Conservation (phyloP, 1,284 basidiomycete genomes). For the Volvariella surrecta region DNA sequence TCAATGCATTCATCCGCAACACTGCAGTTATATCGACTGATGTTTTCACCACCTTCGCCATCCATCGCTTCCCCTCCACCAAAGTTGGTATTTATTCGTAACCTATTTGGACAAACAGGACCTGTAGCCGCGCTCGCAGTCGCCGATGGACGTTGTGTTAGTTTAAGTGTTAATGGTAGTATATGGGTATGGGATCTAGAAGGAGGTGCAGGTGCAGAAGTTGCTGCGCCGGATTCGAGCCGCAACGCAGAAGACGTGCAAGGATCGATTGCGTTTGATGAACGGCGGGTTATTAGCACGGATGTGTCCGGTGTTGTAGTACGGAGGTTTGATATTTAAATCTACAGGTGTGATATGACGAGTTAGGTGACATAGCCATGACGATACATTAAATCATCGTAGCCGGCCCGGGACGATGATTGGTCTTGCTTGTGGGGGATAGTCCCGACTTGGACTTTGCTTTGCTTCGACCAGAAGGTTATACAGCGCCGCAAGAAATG, state of each 20-base stretch:
- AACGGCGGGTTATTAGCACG: constrained; percentile 57
- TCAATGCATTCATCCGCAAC: constrained; percentile 39
- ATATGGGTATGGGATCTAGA: constrained; percentile 83
- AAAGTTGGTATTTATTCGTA: constrained; percentile 64
- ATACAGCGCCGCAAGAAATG: constrained; percentile 20
- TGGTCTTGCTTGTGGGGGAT: neutral
- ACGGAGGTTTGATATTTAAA: constrained; percentile 61
- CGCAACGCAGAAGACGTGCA: constrained; percentile 16
- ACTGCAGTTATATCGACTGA: constrained; percentile 66
- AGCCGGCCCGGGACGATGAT: neutral
- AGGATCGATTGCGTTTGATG: constrained; percentile 62
- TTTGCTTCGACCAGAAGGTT: neutral
- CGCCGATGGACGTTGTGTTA: constrained; percentile 74
- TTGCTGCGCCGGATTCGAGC: constrained; percentile 25
- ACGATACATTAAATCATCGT: too few relatives aligned
- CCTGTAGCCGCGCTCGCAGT: constrained; percentile 60
- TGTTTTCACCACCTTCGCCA: constrained; percentile 43
- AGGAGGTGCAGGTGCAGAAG: constrained; percentile 52
- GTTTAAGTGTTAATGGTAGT: constrained; percentile 57
- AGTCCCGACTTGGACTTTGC: neutral
- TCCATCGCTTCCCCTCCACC: constrained; percentile 39
- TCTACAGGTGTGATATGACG: too few relatives aligned
- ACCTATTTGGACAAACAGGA: constrained; percentile 56
- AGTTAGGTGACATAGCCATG: too few relatives aligned
- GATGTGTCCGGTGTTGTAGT: constrained; percentile 43